These are phyloP conservation scores for Tephrocybe sp. DNA, from an alignment of 768 basidiomycete genomes.

Conservation along the genomic window DNA sequence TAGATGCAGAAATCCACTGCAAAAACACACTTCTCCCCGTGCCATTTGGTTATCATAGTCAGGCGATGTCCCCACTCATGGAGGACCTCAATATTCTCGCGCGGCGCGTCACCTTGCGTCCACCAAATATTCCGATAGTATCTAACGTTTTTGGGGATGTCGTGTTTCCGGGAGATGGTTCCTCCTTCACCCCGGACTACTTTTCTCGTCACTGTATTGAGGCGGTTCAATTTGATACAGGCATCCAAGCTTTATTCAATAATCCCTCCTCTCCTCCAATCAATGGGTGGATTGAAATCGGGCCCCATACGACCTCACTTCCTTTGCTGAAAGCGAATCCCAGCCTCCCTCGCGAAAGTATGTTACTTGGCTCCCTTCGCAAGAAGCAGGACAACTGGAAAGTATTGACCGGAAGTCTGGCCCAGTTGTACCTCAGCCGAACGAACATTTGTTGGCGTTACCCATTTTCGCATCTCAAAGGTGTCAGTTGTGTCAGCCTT, in stretches of 20 bases:
- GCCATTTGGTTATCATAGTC: constrained; percentile 65
- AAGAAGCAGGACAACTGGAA: constrained; percentile 41
- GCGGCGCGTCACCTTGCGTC: constrained; percentile 29
- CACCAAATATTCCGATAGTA: constrained; percentile 56
- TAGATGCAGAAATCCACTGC: constrained; percentile 33
- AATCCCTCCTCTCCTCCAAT: constrained; percentile 23
- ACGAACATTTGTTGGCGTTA: constrained; percentile 50
- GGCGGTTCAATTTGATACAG: constrained; percentile 55
- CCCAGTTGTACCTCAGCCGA: constrained; percentile 43
- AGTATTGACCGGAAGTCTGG: constrained; percentile 43
- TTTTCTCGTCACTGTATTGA: constrained; percentile 56
- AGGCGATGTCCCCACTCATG: constrained; percentile 58
- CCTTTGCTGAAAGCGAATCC: constrained; percentile 51
- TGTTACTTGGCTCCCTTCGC: constrained; percentile 50
- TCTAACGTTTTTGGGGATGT: constrained; percentile 59
- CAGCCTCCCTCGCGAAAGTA: constrained; percentile 23
- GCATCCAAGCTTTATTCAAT: constrained; percentile 39
- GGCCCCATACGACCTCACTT: constrained; percentile 57
- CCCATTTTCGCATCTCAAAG: constrained; percentile 44
- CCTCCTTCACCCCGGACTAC: constrained; percentile 48
- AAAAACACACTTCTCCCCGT: constrained; percentile 46
- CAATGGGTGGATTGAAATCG: constrained; percentile 63
- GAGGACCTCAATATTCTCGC: constrained; percentile 43
- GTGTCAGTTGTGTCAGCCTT: constrained; percentile 42
- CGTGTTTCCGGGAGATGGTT: constrained; percentile 47